These are phyloP conservation scores for Triglochin maritima DNA, from an alignment of 106 monocot species.

Conservation along the genomic window DNA sequence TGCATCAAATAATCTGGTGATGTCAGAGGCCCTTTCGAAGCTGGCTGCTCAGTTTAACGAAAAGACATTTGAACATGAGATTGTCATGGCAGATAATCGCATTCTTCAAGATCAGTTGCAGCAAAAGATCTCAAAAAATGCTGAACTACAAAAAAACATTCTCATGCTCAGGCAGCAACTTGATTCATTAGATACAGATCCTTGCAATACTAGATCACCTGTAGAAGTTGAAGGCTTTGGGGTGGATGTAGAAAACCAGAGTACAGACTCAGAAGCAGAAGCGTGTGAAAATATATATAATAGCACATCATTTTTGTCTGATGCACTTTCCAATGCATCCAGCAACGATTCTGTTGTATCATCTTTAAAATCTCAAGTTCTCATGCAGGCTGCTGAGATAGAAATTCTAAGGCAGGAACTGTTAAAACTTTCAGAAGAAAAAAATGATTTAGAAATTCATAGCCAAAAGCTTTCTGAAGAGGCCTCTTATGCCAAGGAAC, in stretches of 20 bases:
- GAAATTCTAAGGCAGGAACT: conserved; percentile 88
- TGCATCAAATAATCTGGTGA: conserved; percentile 37
- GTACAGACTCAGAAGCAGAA: conserved; percentile 10
- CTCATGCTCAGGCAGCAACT: conserved; percentile 52
- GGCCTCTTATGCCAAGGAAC: conserved; percentile 94
- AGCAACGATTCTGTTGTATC: conserved; percentile 17
- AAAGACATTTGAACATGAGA: conserved; percentile 94
- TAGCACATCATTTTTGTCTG: conserved; percentile 2
- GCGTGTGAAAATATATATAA: conserved; percentile 9
- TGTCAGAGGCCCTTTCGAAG: conserved; percentile 70
- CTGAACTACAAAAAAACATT: conserved; percentile 59
- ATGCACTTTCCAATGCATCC: conserved; percentile 17
- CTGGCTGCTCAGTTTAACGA: conserved; percentile 67
- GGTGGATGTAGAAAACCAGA: not conserved
- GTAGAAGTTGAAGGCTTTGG: conserved; percentile 14
- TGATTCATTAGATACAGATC: conserved; percentile 19
- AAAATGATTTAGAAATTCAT: conserved; percentile 83
- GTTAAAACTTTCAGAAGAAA: conserved; percentile 66
- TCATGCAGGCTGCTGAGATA: conserved; percentile 88
- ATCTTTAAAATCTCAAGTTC: conserved; percentile 64
- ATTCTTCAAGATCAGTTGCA: conserved; percentile 92
- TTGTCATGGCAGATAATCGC: conserved; percentile 95
- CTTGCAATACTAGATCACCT: not conserved
- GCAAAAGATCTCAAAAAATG: conserved; percentile 68
- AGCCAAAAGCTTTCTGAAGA: conserved; percentile 83